Base-by-base conservation (phyloP, 1,139 yeast species). In the Eremothecium sinecaudum region DNA sequence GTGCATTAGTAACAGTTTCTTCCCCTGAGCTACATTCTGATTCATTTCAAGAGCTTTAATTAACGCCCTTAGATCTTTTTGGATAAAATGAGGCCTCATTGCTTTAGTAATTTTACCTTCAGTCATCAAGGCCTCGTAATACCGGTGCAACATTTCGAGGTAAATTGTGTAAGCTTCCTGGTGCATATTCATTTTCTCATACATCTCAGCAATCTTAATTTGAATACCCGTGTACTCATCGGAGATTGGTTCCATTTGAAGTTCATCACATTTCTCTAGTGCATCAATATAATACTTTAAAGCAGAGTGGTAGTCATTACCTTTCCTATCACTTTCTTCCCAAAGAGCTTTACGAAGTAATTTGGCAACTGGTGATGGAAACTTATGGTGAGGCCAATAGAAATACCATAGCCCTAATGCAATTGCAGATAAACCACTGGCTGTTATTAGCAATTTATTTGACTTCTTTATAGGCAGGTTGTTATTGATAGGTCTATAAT, bases 201-300 rank as follows among this genome's bases (percentile, higher is more conserved):
- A 82, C 84, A 84, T 80, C 51, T 86, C 94, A 3, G 81, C 94
- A 27, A 83, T 65, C 51, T 86, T 83, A 52, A 87, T 64, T 50
- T 84, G 93, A 39, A 87, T 71, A 0, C 95, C 94, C 0, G 96
- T 86, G 50, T 76, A 80, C 47, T 77, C 81, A 45, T 79, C 83
- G 34, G 73, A 64, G 21, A 81, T 50, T 12, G 67, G 68, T 41
- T 73, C 72, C 61, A 83, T 54, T 16, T 71, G 64, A 28, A 66
- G 49, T 11, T 53, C 47, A 34, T 65, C 65, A 16, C 75, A 71
- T 36, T 56, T 62, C 29, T 64, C 58, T 21, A 70, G 46, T 0
- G 74, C 75, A 42, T 68, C 76, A 18, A 78, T 65, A 53, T 86
- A 86, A 49, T 69, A 66, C 42, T 72, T 69, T 41, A 84, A 62